Conservation (phyloP, 345 rosid genomes). For the Salix dunnii region DNA sequence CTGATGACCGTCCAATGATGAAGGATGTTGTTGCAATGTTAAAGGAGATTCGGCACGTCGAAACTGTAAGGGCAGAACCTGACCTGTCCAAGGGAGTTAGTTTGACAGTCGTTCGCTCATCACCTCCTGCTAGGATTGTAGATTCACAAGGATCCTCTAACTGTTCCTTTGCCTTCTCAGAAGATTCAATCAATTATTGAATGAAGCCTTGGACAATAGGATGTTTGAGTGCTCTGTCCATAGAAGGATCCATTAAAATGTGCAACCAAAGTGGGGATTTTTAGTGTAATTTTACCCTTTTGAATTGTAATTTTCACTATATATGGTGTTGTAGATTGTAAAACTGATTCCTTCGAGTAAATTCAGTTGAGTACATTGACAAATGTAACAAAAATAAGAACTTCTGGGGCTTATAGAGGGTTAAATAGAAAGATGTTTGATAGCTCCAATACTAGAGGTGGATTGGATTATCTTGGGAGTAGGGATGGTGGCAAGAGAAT, state of each 20-base stretch:
- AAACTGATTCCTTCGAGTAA: slow-evolving; percentile 10
- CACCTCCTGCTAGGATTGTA: slow-evolving; percentile 38
- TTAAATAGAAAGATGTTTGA: neutral
- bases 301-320: slow-evolving; percentile 2
- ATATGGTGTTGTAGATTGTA: slow-evolving; percentile 24
- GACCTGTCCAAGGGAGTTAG: slow-evolving; percentile 39
- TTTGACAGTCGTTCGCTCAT: slow-evolving; percentile 25
- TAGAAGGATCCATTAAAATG: slow-evolving; percentile 5
- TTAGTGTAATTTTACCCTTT: neutral
- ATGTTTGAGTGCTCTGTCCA: neutral
- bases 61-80: slow-evolving; percentile 38
- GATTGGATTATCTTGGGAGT: slow-evolving; percentile 1
- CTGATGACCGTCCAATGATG: slow-evolving; percentile 72
- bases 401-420: neutral
- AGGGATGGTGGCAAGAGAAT: slow-evolving; percentile 6
- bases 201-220: slow-evolving; percentile 2
- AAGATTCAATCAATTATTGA: slow-evolving; percentile 45
- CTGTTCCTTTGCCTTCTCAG: slow-evolving; percentile 73
- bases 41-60: slow-evolving; percentile 66
- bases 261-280: neutral
- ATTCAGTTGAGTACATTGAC: slow-evolving; percentile 8
- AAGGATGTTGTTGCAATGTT: slow-evolving; percentile 93
- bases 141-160: slow-evolving; percentile 68
- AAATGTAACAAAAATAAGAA: slow-evolving; percentile 11
- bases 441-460: slow-evolving; percentile 2